A percentile compares a stretch with the other conserved stretches of the same genome.
Evolutionary conservation across 108 stramenopile genomes (phyloP).

Genomic region (Conticribra guillardii): DNA sequence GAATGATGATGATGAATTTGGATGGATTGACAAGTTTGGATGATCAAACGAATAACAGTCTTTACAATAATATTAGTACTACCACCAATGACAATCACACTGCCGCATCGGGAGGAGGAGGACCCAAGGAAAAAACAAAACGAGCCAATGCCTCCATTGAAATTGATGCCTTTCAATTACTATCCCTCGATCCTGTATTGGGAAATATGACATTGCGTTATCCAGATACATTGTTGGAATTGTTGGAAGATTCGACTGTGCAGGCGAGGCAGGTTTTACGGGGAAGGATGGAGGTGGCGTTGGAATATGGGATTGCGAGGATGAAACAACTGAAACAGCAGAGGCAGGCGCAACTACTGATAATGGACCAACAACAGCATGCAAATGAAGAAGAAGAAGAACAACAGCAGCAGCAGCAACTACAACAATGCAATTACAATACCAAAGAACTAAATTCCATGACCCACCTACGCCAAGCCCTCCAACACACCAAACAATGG

Average conservation of each 20-base stretch:
- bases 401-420: not conserved
- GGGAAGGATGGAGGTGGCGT: constrained; percentile 35
- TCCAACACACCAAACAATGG: constrained; percentile 36
- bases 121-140: not conserved
- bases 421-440: not conserved
- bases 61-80: too few relatives aligned
- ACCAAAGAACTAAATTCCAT: not conserved
- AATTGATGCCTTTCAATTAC: constrained; percentile 72
- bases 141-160: constrained; percentile 35
- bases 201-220: constrained; percentile 77
- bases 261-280: constrained; percentile 39
- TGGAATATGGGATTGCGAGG: constrained; percentile 21
- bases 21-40: too few relatives aligned
- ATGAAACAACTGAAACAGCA: constrained; percentile 10
- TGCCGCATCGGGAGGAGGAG: constrained; percentile 1
- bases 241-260: constrained; percentile 79
- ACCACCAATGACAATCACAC: constrained; percentile 1
- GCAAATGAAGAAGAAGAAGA: constrained; percentile 2
- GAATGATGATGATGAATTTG: too few relatives aligned
- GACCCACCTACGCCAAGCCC: constrained; percentile 16
- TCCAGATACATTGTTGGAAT: constrained; percentile 73
- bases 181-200: constrained; percentile 68
- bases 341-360: not conserved
- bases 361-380: not conserved
- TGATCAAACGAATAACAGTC: too few relatives aligned